Base-by-base conservation (phyloP, 2,329 filamentous ascomycete species). In the Fusarium oxysporum region DNA sequence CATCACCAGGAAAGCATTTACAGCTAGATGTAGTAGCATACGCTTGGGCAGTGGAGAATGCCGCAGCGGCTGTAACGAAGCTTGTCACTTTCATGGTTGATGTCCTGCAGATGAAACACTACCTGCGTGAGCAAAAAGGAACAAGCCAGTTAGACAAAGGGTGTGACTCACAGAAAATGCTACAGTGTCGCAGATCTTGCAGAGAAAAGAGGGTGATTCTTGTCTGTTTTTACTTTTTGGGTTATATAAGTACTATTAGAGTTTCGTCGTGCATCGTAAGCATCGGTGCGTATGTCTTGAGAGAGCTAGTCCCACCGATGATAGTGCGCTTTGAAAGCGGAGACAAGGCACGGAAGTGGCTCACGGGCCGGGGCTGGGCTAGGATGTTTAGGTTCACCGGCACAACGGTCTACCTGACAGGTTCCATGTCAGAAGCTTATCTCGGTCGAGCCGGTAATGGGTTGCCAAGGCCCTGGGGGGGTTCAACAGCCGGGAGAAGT, bases 1-100 rank as follows among this genome's bases (percentile, higher is more conserved):
- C 37, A 56, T 90, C 87, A 21, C 83, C 84, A 3, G 88, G 87
- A 38, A 86, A 83, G 78, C 84, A 88, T 23, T 70, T 75, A 48
- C 71, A 19, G 57, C 50, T 41, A 35, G 70, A 33, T 0, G 28
- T 41, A 4, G 35, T 54, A 13, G 45, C 28, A 38, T 33, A 40
- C 28, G 45, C 57, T 3, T 28, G 28, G 17, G 35, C 57, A 17
- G 57, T 60, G 47, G 45, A 53, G 47, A 60, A 60, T 4, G 45
- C 51, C 17, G 35, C 51, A n/a, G 51, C 32, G 9, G 59, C 59
- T 37, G 33, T 23, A 23, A 62, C 13, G 28, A 62, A 25, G 30
- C 51, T 47, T 58, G 54, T 63, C 35, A 60, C 55, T 63, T 35
- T 60, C 59, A 62, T 62, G 51, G 51, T 58, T 40, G 51, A 50